Evolutionary conservation across 2,329 filamentous ascomycete species (phyloP).

Genomic region (Macrophomina tecta): DNA sequence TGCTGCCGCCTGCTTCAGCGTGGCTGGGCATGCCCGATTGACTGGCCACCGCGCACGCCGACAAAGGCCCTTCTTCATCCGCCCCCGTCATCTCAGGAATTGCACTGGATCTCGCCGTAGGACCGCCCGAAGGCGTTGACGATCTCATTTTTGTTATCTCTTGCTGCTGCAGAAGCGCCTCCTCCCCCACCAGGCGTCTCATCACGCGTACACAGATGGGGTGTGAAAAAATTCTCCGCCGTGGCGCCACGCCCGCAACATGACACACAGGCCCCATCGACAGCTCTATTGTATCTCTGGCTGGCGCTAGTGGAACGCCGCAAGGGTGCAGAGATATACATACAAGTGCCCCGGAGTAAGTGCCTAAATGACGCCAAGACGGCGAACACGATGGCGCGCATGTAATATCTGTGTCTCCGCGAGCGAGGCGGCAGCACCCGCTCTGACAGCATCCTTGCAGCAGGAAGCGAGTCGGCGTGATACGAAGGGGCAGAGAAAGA

Average conservation of each 20-base stretch:
- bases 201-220: neutral
- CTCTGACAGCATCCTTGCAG: neutral
- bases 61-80: neutral
- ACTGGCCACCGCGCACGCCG: neutral
- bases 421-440: neutral
- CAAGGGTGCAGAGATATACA: no score
- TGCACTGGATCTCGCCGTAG: neutral
- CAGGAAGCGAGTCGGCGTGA: neutral
- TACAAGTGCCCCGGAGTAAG: neutral
- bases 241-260: neutral
- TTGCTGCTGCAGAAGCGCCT: neutral
- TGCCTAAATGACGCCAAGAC: neutral
- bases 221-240: neutral
- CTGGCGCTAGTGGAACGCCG: constrained; percentile 1
- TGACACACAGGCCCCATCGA: neutral
- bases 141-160: neutral
- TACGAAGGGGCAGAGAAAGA: neutral
- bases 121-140: neutral
- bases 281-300: neutral
- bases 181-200: neutral
- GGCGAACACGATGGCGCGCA: constrained; percentile 1
- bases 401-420: neutral
- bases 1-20: neutral
- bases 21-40: neutral
- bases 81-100: neutral